phyloP scores from a whole-genome alignment of 495 filamentous ascomycete genomes.

The Alectoria sarmentosa region DNA sequence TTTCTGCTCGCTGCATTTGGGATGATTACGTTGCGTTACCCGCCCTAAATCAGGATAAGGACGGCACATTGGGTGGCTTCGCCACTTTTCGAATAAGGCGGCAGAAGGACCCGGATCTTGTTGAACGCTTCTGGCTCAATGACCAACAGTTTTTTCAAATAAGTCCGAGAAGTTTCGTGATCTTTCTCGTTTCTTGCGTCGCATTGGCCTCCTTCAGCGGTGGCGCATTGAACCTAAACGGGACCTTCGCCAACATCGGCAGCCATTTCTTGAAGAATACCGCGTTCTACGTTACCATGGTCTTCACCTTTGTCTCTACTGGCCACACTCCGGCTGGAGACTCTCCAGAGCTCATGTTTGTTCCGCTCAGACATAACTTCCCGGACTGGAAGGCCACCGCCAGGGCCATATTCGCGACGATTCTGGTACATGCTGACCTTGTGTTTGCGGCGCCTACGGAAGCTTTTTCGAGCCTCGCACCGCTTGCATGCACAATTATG shows the following conservation, averaged over 20 bases:
- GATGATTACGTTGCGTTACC: not conserved
- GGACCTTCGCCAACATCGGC: not conserved
- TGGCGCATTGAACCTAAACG: not conserved
- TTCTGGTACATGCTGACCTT: not conserved
- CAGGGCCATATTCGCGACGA: not conserved
- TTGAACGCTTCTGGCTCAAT: constrained; percentile 1
- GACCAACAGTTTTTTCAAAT: constrained; percentile 2
- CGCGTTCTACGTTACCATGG: not conserved
- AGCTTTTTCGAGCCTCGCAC: not conserved
- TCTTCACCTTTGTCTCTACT: not conserved
- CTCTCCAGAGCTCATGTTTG: constrained; percentile 1
- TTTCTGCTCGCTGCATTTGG: not conserved
- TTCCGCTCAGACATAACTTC: not conserved
- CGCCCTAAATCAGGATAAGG: not conserved
- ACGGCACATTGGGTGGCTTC: not conserved
- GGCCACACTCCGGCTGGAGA: not conserved
- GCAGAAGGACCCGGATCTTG: not conserved
- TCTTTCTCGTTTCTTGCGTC: not conserved
- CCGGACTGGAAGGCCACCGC: not conserved
- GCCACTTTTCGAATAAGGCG: not conserved
- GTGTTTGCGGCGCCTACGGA: not conserved
- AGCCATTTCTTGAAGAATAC: not conserved
- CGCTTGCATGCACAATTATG: not conserved
- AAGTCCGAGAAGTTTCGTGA: not conserved
- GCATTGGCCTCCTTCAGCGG: not conserved